phyloP scores from a whole-genome alignment of 495 filamentous ascomycete species.

The Bathelium albidoporum region DNA sequence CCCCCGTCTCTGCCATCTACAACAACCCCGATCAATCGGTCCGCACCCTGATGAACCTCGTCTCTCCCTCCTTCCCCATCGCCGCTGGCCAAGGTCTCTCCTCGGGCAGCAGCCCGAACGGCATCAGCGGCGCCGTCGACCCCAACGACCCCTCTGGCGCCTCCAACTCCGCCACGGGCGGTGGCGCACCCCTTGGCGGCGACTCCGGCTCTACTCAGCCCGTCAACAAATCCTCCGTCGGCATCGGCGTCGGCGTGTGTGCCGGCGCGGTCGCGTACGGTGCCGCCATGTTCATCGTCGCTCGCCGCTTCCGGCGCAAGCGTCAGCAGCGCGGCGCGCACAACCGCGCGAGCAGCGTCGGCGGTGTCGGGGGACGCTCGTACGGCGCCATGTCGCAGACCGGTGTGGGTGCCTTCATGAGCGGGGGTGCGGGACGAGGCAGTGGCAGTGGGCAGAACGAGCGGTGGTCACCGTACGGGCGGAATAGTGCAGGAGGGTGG shows the following conservation, averaged over 20 bases:
- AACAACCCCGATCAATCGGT: conserved; percentile 49
- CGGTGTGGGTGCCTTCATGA: conserved; percentile 20
- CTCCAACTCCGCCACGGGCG: conserved; percentile 25
- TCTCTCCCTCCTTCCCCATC: conserved; percentile 78
- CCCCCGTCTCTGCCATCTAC: conserved; percentile 64
- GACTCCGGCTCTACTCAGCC: conserved; percentile 42
- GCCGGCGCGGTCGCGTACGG: conserved; percentile 83
- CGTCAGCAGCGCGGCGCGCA: conserved; percentile 51
- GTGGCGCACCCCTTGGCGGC: conserved; percentile 35
- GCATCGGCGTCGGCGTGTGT: conserved; percentile 68
- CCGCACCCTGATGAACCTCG: conserved; percentile 60
- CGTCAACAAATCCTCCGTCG: conserved; percentile 67
- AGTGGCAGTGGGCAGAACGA: conserved; percentile 46
- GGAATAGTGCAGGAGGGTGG: conserved; percentile 36
- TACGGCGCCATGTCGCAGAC: conserved; percentile 19
- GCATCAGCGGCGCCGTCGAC: conserved; percentile 24
- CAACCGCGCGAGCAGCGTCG: conserved; percentile 62
- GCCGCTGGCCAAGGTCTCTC: conserved; percentile 50
- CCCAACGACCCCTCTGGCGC: conserved; percentile 22
- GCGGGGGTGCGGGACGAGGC: conserved; percentile 38
- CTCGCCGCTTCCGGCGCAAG: conserved; percentile 83
- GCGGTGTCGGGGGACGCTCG: conserved; percentile 14
- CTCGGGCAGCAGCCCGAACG: conserved; percentile 28
- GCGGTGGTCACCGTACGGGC: conserved; percentile 27
- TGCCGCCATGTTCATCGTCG: conserved; percentile 96